Base-by-base conservation (phyloP, 2,329 filamentous ascomycete species). In the Fusarium sp. region DNA sequence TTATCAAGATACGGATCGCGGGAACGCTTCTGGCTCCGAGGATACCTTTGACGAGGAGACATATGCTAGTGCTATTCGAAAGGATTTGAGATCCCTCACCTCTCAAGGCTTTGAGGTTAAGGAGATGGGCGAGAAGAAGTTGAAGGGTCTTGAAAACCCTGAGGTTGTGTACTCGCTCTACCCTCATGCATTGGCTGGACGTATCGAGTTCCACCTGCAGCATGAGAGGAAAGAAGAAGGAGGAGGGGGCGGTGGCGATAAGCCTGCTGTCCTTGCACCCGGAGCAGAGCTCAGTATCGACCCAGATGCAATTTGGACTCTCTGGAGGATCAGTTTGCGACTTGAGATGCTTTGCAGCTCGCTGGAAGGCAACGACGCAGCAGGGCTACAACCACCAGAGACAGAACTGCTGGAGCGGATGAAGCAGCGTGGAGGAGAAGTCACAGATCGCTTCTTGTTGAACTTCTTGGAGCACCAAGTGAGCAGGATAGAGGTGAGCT, bases 61-160 rank as follows among this genome's bases (percentile, higher is more conserved):
- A 4, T 87, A 93, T 69, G 91, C 90, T n/a, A 87, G 91, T 60
- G 87, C 92, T 17, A 98, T 98, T 76, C 92, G 94, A 66, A 94
- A 93, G 62, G 96, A 99, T 82, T 87, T 99, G 26, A 91, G 94
- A 56, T 93, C 94, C 35, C 88, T 99, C 32, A 96, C 92, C 76
- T 95, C 92, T 54, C 94, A 97, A 83, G 96, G 96, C 13, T 99
- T 98, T 79, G 94, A 98, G 81, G 95, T 98, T 80, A 98, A 98
- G 83, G 95, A 98, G 78, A 92, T 98, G 81, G 96, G 96, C 55
- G 95, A 98, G 83, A 92, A 93, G 75, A 98, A 98, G 80, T 88
- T 99, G 64, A 99, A 99, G 84, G 96, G 96, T 36, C 90, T 99
- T 18, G 96, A 99, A 83, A 99, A 99, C 80, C 96, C 96, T 0